Conservation (phyloP, 257 asterid species). For the Capsicum chinense region DNA sequence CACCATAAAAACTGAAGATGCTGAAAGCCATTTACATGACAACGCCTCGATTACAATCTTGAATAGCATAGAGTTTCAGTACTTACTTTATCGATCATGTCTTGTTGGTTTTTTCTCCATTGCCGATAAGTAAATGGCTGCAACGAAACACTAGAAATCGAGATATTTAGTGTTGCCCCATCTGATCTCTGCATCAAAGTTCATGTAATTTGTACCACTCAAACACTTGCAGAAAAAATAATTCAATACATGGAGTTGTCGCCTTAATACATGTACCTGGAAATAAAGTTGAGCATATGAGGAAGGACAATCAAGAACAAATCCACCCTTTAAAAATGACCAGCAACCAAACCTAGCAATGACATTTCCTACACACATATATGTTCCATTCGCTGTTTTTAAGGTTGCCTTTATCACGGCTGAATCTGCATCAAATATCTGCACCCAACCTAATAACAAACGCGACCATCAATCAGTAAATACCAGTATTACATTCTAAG, state of each 20-base stretch:
- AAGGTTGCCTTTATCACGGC: constrained; percentile 14
- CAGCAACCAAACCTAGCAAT: constrained; percentile 26
- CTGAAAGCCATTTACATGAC: background rate
- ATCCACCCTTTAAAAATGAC: constrained; percentile 34
- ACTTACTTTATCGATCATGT: background rate
- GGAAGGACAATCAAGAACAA: constrained; percentile 21
- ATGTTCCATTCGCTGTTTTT: background rate
- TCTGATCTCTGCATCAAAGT: constrained; percentile 26
- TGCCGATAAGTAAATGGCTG: constrained; percentile 25
- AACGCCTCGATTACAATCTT: background rate
- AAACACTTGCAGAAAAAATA: background rate
- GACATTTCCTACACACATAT: constrained; percentile 23
- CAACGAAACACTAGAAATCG: constrained; percentile 21
- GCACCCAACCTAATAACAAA: constrained; percentile 10
- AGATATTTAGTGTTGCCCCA: background rate
- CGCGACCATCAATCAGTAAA: background rate
- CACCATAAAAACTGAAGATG: background rate
- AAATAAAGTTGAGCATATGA: background rate
- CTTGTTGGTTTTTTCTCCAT: constrained; percentile 30
- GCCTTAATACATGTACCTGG: background rate
- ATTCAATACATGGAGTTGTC: background rate
- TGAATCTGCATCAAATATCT: constrained; percentile 12
- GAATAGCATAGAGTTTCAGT: background rate
- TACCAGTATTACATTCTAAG: background rate
- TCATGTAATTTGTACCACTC: background rate